Evolutionary conservation across 306 rosid species (phyloP), one percentile per base, ranked within the genome.

Genomic region (Trifolium subterraneum): DNA sequence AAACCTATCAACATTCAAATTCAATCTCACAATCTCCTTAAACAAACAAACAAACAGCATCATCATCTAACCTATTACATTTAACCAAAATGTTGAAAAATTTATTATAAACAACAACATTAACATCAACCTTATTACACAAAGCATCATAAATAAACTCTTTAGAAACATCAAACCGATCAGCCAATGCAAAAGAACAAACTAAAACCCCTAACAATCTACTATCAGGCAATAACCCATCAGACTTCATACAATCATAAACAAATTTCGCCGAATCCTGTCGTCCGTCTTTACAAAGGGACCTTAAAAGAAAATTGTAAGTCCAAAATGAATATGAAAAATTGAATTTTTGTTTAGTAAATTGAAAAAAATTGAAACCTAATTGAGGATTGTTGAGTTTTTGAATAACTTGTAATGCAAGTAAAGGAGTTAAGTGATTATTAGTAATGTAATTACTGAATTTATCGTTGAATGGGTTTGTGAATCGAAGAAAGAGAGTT

Each of bases 191-290:
- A 84, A 76, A 90, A 1, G 92, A 89, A 0, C 80, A 86, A 25
- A 88, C 93, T 84, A 90, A 82, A 60, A 89, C 73, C 41, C 86
- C 87, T 3, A 90, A 75, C 60, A 85, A 59, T 41, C 85, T 75
- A 47, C 86, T 82, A 77, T 88, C 90, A 8, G 89, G 93, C 9
- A 84, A 76, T 66, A 82, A 73, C 52, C 93, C 92, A 44, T 90
- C 97, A 78, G 62, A 73, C 82, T 83, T 84, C 96, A 90, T 89
- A 74, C 79, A 86, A 79, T 88, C 82, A 87, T 89, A 86, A 14
- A 93, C 76, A 29, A 85, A 10, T 67, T 80, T 86, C 3, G 95
- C 96, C 1, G 93, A 88, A 70, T 80, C 81, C 36, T 86, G 86
- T 11, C 85, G 85, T 70, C 89, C 86, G 65, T 81, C 68, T 69